Base-by-base conservation (phyloP, 2,329 filamentous ascomycete genomes). In the Exophiala sideris region DNA sequence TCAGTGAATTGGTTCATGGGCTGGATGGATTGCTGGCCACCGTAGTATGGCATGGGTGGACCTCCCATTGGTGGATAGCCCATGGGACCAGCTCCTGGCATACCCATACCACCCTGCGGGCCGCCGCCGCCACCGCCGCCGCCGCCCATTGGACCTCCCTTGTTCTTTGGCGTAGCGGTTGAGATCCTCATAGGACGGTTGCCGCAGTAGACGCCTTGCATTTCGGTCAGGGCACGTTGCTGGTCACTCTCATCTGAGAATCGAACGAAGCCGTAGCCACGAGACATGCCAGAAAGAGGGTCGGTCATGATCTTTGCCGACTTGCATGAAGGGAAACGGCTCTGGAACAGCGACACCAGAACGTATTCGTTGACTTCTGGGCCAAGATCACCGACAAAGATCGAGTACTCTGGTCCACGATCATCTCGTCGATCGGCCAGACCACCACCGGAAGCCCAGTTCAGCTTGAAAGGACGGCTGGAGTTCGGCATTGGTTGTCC, bases 221-320 rank as follows among this genome's bases (percentile, higher is more conserved):
- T 99, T 78, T 99, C 94, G 48, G 87, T 87, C 18, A 99, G 81
- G 60, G 94, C 92, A 59, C 91, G 89, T 78, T 99, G 92, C 78
- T 97, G 92, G 68, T 99, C 94, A 63, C 85, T 83, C 78, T 97
- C 92, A 64, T 95, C 90, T 48, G 90, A 90, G 78, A 99, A 99
- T 63, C 94, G 90, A 49, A 99, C 94, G 67, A 99, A 99, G 44
- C 94, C 94, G 68, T 99, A 99, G 52, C 94, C 94, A 60, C 94
- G 91, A 61, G 91, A 96, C 83, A 97, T 92, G 65, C 94, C 94
- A 61, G 88, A 95, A 75, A 97, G 94, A 58, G 94, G 92, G 68
- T 99, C 94, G 57, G 92, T 96, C 94, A 99, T 99, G 75, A 99
- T 99, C 82, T 99, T 99, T 68, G 94, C 94, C 35, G 91, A 96